A percentile compares a stretch with the other conserved stretches of the same genome.
These are phyloP conservation scores for Catharanthus roseus DNA, from an alignment of 257 asterid species.

Conservation along the genomic window DNA sequence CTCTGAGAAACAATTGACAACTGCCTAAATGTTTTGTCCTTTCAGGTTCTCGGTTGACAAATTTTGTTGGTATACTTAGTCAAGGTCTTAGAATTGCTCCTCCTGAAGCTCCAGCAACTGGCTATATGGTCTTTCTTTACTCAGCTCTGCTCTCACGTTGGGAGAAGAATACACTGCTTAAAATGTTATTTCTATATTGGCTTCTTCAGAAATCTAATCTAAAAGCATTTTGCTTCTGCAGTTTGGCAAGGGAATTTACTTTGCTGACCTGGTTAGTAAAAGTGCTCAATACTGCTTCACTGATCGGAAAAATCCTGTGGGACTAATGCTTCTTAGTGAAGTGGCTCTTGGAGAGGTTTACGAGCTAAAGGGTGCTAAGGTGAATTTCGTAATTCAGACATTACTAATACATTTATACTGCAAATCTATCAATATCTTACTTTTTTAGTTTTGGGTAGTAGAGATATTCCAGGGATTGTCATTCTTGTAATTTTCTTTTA, in stretches of 20 bases:
- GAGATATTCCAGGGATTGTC: conserved; percentile 7
- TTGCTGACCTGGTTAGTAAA: conserved; percentile 94
- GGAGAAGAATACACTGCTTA: background rate
- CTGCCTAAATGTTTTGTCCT: conserved; percentile 6
- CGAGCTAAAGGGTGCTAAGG: conserved; percentile 76
- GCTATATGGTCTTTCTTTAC: conserved; percentile 69
- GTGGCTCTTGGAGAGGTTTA: conserved; percentile 88
- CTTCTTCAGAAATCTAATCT: background rate
- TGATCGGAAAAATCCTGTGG: conserved; percentile 73
- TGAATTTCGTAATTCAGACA: conserved; percentile 16
- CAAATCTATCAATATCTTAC: background rate
- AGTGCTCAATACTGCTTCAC: conserved; percentile 97
- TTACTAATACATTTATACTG: conserved; percentile 1
- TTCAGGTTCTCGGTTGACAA: conserved; percentile 89
- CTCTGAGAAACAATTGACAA: conserved; percentile 4
- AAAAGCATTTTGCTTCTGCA: conserved; percentile 17
- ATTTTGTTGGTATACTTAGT: conserved; percentile 91
- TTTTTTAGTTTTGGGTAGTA: background rate
- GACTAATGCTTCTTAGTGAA: conserved; percentile 93
- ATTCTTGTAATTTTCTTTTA: background rate
- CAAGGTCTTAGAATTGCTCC: conserved; percentile 99
- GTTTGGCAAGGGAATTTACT: conserved; percentile 96
- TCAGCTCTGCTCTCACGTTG: conserved; percentile 10
- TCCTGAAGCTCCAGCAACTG: conserved; percentile 98
- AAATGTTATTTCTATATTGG: background rate